Evolutionary conservation across 2,329 filamentous ascomycete species (phyloP), one percentile per base, ranked within the genome.

Genomic region (Neurospora crassa): DNA sequence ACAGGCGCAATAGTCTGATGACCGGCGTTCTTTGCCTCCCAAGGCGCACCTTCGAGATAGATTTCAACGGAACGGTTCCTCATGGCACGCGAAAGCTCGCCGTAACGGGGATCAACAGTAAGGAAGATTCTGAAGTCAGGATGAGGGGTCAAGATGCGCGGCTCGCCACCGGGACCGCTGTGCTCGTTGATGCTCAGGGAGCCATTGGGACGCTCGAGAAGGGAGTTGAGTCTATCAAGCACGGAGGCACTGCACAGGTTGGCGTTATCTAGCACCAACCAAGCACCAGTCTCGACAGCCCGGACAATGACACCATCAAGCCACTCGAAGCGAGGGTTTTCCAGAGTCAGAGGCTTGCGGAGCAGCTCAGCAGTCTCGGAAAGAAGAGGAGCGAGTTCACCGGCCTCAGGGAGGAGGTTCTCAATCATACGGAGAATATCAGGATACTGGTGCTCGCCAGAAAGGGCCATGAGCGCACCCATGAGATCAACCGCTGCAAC

Each of bases 221-320:
- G 83, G 0, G 96, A 98, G 79, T 99, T 99, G 69, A 99, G 84
- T 73, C 96, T 88, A 81, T 99, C 96, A 11, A 99, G 86, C 1
- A 99, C 96, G 7, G 95, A 97, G 34, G 95, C 91, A 77, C 92
- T 97, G 82, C 96, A 99, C 71, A 99, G 87, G 78, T 99, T 99
- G 72, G 96, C 96, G 80, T 99, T 97, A 81, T 99, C 96, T 29
- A 99, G 88, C 12, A 99, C 90, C 20, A 99, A 85, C 96, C 96
- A 99, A 73, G 94, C 88, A 16, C 96, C 96, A 75, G 91, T 85
- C 77, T 96, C 87, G 12, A 98, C 84, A 59, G 96, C 95, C 76
- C 94, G 91, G 68, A 98, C 91, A 63, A 99, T 90, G 68, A 96
- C 88, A 71, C 96, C 96, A 79, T 99, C 95, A 1, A 97, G 89